Percentiles rank a stretch among this genome's conserved stretches.
phyloP scores from a whole-genome alignment of 2,329 filamentous ascomycete genomes.

The Zarea fungicola region DNA sequence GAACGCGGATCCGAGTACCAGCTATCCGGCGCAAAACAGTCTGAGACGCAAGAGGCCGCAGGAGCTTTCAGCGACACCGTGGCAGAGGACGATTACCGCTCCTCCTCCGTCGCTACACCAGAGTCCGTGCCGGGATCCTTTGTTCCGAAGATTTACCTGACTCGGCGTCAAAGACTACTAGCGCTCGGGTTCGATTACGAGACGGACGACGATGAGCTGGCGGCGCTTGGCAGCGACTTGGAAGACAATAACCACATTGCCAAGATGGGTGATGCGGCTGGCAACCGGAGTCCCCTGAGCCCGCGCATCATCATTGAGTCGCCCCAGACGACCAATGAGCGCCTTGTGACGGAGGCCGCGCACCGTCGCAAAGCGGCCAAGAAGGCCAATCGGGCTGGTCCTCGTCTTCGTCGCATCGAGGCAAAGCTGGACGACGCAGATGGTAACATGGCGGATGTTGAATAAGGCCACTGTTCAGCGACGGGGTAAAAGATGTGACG shows the following conservation, averaged over 20 bases:
- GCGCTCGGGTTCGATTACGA: slow-evolving; percentile 14
- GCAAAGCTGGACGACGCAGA: not conserved
- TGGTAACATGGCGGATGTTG: slow-evolving; percentile 10
- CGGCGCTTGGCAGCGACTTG: not conserved
- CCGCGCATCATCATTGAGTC: slow-evolving; percentile 6
- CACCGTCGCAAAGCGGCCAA: slow-evolving; percentile 17
- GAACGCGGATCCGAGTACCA: too few relatives aligned
- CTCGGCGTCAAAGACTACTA: slow-evolving; percentile 8
- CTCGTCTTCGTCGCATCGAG: not conserved
- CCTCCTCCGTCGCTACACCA: not conserved
- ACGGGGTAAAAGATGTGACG: too few relatives aligned
- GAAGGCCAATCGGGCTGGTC: slow-evolving; percentile 10
- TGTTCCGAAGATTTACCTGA: slow-evolving; percentile 6
- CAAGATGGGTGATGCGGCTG: not conserved
- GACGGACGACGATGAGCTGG: slow-evolving; percentile 7
- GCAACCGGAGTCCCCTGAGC: not conserved
- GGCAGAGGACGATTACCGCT: not conserved
- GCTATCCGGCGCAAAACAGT: too few relatives aligned
- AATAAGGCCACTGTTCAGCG: too few relatives aligned
- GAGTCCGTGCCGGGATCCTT: not conserved
- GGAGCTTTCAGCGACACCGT: too few relatives aligned
- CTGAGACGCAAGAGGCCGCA: too few relatives aligned
- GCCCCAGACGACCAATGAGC: not conserved
- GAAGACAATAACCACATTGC: not conserved
- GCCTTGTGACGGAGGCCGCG: not conserved